These are phyloP conservation scores for Gillenia trifoliata DNA, from an alignment of 306 rosid species.

Conservation along the genomic window DNA sequence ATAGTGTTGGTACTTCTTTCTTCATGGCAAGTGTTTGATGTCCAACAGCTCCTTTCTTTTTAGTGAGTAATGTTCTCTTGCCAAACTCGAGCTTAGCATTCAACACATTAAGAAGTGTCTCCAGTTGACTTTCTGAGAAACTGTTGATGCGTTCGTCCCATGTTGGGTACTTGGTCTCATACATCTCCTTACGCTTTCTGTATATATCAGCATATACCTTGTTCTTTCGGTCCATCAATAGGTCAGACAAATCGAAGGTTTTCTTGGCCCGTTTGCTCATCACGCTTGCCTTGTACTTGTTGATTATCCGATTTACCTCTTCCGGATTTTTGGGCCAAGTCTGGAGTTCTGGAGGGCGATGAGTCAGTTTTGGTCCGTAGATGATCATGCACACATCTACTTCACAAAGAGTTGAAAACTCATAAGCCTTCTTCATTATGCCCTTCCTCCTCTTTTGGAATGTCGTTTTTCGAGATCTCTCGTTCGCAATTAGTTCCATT, in stretches of 20 bases:
- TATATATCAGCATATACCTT: neutral
- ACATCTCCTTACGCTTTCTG: neutral
- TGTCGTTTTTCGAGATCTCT: neutral
- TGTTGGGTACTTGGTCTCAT: slow-evolving; percentile 1
- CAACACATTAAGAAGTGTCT: neutral
- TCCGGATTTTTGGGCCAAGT: neutral
- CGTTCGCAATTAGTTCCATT: slow-evolving; percentile 4
- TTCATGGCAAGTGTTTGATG: neutral
- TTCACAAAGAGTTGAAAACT: slow-evolving; percentile 8
- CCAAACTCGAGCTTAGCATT: neutral
- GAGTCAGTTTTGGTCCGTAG: neutral
- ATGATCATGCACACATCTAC: slow-evolving; percentile 6
- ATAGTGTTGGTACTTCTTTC: neutral
- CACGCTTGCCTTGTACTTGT: neutral
- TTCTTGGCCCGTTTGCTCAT: neutral
- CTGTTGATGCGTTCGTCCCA: slow-evolving; percentile 3
- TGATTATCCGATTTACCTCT: slow-evolving; percentile 2
- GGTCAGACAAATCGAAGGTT: neutral
- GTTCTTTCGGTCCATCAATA: neutral
- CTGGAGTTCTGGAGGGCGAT: neutral
- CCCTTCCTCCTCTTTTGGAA: slow-evolving; percentile 14
- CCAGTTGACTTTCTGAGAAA: neutral
- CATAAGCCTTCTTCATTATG: slow-evolving; percentile 2
- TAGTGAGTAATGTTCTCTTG: neutral
- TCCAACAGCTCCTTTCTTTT: neutral